Evolutionary conservation across 2,329 filamentous ascomycete genomes (phyloP).

Genomic region (Sporothrix variecibatus): DNA sequence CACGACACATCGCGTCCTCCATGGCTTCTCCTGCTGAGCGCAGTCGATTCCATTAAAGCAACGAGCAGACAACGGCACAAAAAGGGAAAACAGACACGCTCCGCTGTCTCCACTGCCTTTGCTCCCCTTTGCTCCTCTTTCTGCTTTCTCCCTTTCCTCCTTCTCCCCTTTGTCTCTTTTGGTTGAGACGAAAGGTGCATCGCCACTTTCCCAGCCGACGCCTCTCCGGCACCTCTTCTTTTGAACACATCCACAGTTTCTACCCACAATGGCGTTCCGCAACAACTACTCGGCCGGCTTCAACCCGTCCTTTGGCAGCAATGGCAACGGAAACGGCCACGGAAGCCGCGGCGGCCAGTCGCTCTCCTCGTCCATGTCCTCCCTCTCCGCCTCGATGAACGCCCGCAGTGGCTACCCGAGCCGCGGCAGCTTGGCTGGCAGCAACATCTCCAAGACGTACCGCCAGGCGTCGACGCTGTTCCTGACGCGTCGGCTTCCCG

Average conservation of each 20-base stretch:
- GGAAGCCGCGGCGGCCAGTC: constrained; percentile 31
- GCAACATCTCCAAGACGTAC: constrained; percentile 84
- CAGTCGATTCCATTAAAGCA: constrained; percentile 14
- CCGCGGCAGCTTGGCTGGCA: constrained; percentile 22
- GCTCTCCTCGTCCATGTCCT: constrained; percentile 59
- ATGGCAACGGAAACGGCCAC: constrained; percentile 17
- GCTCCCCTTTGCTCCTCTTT: background rate
- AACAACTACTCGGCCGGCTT: constrained; percentile 47
- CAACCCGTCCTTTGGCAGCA: constrained; percentile 53
- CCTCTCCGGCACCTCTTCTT: background rate
- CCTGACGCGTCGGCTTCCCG: constrained; percentile 87
- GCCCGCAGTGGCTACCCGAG: constrained; percentile 53
- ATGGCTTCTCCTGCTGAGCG: constrained; percentile 19
- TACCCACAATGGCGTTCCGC: constrained; percentile 45
- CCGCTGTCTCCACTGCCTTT: constrained; percentile 4
- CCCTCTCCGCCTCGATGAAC: constrained; percentile 62
- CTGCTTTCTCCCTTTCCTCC: background rate
- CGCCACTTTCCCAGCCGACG: background rate
- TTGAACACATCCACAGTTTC: background rate
- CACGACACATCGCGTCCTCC: constrained; percentile 21
- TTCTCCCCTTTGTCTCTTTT: background rate
- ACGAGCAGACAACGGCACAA: background rate
- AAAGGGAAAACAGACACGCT: background rate
- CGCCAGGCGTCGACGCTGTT: constrained; percentile 93
- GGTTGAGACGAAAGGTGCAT: background rate